Base-by-base conservation (phyloP, 345 rosid species). In the Triadica sebifera region DNA sequence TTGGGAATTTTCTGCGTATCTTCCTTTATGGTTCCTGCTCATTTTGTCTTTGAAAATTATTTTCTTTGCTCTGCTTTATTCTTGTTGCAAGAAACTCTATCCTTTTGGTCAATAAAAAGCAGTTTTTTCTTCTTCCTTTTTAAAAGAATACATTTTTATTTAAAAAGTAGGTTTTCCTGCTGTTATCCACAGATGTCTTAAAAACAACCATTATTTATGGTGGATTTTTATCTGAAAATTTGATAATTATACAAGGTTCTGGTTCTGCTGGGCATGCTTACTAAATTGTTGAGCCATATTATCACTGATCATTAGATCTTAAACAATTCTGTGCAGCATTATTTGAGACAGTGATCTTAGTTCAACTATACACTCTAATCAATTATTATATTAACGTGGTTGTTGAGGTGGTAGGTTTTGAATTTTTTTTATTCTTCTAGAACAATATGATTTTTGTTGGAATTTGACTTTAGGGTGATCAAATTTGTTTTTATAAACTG, bases 341-440 rank as follows among this genome's bases (percentile, higher is more conserved):
- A 49, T 57, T 72, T 49, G 38, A 72, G 51, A 24, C 47, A 52
- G 16, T 49, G n/a, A 46, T 71, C 46, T 55, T 71, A 7, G 46
- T 70, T 72, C 34, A 58, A 50, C 20, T 8, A 12, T 41, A 38
- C 39, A 46, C 59, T 49, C 12, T 8, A 38, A 47, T n/a, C 13
- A 29, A 29, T 13, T 51, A 53, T 49, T 66, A 25, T 45, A 20
- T 38, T 55, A 9, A 53, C 20, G 70, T 15, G 61, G 65, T 8
- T 53, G 71, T 38, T 65, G 68, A 4, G 67, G 43, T 76, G 67
- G 78, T 75, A 57, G 82, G 86, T 83, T 70, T 76, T 11, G 76
- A 78, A 79, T 65, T 24, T 56, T 29, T 17, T 38, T 41, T 52
- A 13, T 5, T 13, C 61, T 69, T 74, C 83, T 74, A 69, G 86